These are phyloP conservation scores for Orbilia ellipsospora DNA, from an alignment of 2,329 filamentous ascomycete species.

Conservation along the genomic window DNA sequence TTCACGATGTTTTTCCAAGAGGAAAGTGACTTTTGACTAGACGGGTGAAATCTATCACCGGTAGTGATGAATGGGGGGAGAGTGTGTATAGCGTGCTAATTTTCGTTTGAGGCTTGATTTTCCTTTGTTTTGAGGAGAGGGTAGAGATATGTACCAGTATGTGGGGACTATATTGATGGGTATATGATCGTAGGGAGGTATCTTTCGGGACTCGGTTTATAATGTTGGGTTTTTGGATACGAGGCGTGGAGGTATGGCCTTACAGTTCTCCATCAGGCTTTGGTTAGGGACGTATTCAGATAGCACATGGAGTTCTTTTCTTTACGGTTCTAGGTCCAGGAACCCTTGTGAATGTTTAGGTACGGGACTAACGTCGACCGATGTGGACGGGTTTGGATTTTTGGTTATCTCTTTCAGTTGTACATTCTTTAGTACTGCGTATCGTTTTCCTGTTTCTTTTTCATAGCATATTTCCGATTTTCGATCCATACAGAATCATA, in stretches of 20 bases:
- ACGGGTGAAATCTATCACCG: not conserved
- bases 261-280: not conserved
- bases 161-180: not conserved
- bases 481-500: slow-evolving; percentile 27
- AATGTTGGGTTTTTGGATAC: not conserved
- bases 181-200: not conserved
- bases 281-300: too few relatives aligned
- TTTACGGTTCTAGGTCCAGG: too few relatives aligned
- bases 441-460: slow-evolving; percentile 8
- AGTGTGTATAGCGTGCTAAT: not conserved
- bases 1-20: slow-evolving; percentile 99
- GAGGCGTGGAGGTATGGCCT: not conserved
- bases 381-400: slow-evolving; percentile 3
- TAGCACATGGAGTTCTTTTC: too few relatives aligned
- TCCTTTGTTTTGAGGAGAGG: not conserved
- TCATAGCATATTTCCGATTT: slow-evolving; percentile 4
- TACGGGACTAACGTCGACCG: too few relatives aligned
- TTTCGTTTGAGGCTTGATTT: not conserved
- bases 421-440: slow-evolving; percentile 35
- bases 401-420: slow-evolving; percentile 39
- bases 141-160: not conserved
- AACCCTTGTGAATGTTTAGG: not conserved
- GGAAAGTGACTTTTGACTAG: slow-evolving; percentile 84
- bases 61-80: slow-evolving; percentile 58
- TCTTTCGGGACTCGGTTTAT: not conserved